These are phyloP conservation scores for Filobasidium uniguttulatum DNA, from an alignment of 1,284 basidiomycete species.

Conservation along the genomic window DNA sequence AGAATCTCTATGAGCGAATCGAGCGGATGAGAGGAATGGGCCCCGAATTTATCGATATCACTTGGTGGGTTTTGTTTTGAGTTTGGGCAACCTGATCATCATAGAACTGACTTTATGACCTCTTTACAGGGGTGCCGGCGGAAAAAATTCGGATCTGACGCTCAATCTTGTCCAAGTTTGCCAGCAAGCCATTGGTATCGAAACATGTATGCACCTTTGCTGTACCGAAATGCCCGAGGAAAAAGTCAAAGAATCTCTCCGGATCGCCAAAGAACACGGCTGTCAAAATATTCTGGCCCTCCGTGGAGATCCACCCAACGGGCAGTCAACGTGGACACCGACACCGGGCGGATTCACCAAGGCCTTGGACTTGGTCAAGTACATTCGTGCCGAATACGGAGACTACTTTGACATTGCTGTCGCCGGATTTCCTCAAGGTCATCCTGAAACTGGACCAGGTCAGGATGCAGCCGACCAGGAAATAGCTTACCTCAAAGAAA, in stretches of 20 bases:
- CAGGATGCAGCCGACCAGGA: constrained; percentile 44
- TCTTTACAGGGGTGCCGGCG: constrained; percentile 72
- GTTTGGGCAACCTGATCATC: neutral
- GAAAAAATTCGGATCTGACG: constrained; percentile 80
- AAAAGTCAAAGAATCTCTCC: constrained; percentile 80
- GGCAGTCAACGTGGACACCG: constrained; percentile 79
- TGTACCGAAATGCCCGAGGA: constrained; percentile 92
- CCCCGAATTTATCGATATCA: constrained; percentile 97
- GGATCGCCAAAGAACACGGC: constrained; percentile 79
- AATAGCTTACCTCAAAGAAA: constrained; percentile 72
- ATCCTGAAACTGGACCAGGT: constrained; percentile 48
- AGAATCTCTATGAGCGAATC: constrained; percentile 91
- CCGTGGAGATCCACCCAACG: constrained; percentile 79
- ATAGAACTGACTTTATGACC: neutral
- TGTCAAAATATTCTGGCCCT: constrained; percentile 92
- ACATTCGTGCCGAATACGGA: constrained; percentile 66
- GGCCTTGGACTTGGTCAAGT: constrained; percentile 76
- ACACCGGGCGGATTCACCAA: constrained; percentile 77
- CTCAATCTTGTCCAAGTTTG: constrained; percentile 94
- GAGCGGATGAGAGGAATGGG: constrained; percentile 92
- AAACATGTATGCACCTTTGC: constrained; percentile 96
- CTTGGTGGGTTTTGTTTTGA: constrained; percentile 75
- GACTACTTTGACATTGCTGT: constrained; percentile 92
- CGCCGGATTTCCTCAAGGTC: constrained; percentile 70
- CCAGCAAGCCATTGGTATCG: constrained; percentile 78